These are phyloP conservation scores for Kwoniella shivajii DNA, from an alignment of 1,284 basidiomycete genomes.

Conservation along the genomic window DNA sequence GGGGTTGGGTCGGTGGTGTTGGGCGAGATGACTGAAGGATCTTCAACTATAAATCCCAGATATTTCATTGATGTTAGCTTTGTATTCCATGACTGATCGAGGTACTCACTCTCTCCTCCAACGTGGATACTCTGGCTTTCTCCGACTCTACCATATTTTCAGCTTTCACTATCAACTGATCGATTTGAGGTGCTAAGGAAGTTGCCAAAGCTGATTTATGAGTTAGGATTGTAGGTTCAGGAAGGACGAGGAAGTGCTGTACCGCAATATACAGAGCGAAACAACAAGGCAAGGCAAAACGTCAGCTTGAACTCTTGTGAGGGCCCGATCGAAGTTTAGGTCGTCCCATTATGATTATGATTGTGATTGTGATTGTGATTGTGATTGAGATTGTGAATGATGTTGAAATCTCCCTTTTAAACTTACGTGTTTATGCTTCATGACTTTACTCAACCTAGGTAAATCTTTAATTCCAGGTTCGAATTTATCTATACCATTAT, in stretches of 20 bases:
- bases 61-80: neutral
- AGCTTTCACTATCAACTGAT: conserved; percentile 42
- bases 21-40: conserved; percentile 31
- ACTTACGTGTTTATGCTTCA: conserved; percentile 48
- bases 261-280: neutral
- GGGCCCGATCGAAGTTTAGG: too few species aligned
- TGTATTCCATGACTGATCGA: neutral
- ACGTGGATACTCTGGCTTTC: conserved; percentile 23
- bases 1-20: neutral
- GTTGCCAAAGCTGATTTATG: conserved; percentile 43
- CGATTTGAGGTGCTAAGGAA: conserved; percentile 50
- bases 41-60: conserved; percentile 8
- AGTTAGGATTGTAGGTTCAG: conserved; percentile 39
- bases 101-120: conserved; percentile 42
- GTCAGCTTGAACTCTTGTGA: too few species aligned
- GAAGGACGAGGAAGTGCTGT: conserved; percentile 52
- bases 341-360: too few species aligned
- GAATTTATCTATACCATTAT: conserved; percentile 27
- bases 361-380: neutral
- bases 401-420: neutral
- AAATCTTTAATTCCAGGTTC: conserved; percentile 46
- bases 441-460: conserved; percentile 43
- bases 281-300: neutral
- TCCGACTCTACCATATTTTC: conserved; percentile 35
- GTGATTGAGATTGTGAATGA: neutral